Percentiles rank a stretch among this genome's conserved stretches.
Conservation (phyloP, 2,329 filamentous ascomycete species). For the Fusarium sp. region DNA sequence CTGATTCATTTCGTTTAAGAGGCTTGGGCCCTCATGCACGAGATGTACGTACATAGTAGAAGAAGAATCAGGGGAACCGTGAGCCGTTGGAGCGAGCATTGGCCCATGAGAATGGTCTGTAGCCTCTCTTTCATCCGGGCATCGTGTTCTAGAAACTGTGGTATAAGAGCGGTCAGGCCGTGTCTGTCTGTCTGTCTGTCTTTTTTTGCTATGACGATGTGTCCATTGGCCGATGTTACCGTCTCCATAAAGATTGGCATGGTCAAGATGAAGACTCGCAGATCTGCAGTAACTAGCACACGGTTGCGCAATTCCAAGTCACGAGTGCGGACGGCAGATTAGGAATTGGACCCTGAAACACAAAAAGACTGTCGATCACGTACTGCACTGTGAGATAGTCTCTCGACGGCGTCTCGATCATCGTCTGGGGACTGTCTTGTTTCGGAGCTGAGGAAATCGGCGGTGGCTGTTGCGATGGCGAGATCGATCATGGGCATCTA, state of each 20-base stretch:
- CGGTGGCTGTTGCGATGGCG: constrained; percentile 12
- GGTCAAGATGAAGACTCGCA: constrained; percentile 4
- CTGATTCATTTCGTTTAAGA: constrained; percentile 30
- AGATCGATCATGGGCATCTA: constrained; percentile 17
- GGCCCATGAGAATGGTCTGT: background rate
- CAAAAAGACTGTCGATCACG: constrained; percentile 2
- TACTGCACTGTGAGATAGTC: constrained; percentile 33
- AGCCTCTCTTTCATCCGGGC: background rate
- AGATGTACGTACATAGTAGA: no score
- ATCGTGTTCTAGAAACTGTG: constrained; percentile 12
- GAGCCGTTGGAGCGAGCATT: background rate
- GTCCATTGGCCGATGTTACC: constrained; percentile 7
- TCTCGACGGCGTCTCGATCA: constrained; percentile 20
- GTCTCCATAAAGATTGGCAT: constrained; percentile 2
- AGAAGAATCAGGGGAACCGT: constrained; percentile 5
- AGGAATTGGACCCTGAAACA: constrained; percentile 11
- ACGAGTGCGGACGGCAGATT: background rate
- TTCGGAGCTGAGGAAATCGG: constrained; percentile 2
- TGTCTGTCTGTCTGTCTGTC: no score
- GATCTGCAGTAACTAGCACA: constrained; percentile 1
- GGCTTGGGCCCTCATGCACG: constrained; percentile 27
- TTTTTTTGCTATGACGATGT: background rate
- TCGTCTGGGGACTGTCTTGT: constrained; percentile 25
- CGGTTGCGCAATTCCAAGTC: background rate
- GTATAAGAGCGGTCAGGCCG: constrained; percentile 9